Base-by-base conservation (phyloP, 345 rosid genomes). In the Hibiscus mutabilis region DNA sequence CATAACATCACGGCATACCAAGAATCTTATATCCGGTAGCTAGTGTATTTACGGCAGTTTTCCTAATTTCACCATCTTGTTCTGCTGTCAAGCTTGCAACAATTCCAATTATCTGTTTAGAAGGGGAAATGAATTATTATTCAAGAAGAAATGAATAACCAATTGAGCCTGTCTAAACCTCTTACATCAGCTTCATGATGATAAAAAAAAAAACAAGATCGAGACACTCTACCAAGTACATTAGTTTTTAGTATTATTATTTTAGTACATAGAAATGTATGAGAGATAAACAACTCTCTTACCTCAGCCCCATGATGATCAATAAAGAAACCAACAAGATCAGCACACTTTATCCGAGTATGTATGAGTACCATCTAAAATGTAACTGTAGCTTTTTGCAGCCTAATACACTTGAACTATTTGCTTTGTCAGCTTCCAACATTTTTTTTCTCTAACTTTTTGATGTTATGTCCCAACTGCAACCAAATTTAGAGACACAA, bases 61-160 rank as follows among this genome's bases (percentile, higher is more conserved):
- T 95, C 80, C 98, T 88, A 75, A 86, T 85, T 85, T 92, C 99
- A 67, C 99, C 99, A 83, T 95, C 99, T 52, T 98, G 85, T 77
- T 95, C 98, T 40, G 97, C 86, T 2, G 98, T 95, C 85, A 95
- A 89, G 87, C 91, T 95, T 70, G 99, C 99, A 82, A 95, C 99
- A 81, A 84, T 75, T 84, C 98, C 94, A 80, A 83, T 85, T 52
- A 95, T 84, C 98, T 95, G 97, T 79, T 58, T 61, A 62, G 29
- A 60, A 37, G 46, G 62, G 31, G 59, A 37, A 67, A 46, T 4
- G 7, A 24, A 15, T 46, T 15, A 46, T 46, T 46, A 66, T 25
- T 14, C 70, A 8, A 15, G 6, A 66, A 66, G 56, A 46, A 55
- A 24, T 24, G 56, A n/a, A 46, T 7, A 24, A 53, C 9, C 55